Percentiles rank a stretch among this genome's conserved stretches.
Conservation (phyloP, 2,329 filamentous ascomycete genomes). For the Sporothrix brunneoviolacea region DNA sequence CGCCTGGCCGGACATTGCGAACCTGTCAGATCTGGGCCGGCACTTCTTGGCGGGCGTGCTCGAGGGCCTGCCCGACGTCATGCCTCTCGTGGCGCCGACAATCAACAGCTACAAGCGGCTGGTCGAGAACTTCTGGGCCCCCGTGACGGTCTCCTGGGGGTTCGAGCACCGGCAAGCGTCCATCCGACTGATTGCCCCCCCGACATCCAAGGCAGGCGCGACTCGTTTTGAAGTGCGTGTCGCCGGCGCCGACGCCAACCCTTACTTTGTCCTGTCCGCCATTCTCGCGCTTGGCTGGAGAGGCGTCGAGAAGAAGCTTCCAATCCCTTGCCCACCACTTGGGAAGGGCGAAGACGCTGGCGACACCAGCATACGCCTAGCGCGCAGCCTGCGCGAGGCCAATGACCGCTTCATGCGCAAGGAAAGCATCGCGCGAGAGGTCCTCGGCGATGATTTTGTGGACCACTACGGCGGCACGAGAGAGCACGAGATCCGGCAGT, state of each 20-base stretch:
- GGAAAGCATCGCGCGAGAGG: constrained; percentile 83
- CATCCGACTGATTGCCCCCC: constrained; percentile 82
- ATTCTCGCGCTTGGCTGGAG: constrained; percentile 85
- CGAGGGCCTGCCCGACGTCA: constrained; percentile 83
- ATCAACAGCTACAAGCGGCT: constrained; percentile 97
- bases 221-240: constrained; percentile 92
- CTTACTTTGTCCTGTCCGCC: constrained; percentile 78
- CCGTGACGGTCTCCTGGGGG: constrained; percentile 95
- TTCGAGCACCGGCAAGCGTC: constrained; percentile 90
- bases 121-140: constrained; percentile 98
- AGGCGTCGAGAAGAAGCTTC: constrained; percentile 85
- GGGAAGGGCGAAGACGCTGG: constrained; percentile 81
- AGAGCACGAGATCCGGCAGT: constrained; percentile 82
- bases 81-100: constrained; percentile 90
- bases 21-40: constrained; percentile 80
- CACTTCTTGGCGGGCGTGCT: constrained; percentile 91
- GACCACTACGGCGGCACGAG: constrained; percentile 91
- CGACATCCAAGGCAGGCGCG: constrained; percentile 74
- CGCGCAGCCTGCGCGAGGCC: constrained; percentile 80
- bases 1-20: constrained; percentile 65
- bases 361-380: constrained; percentile 61
- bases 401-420: constrained; percentile 68
- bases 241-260: constrained; percentile 88
- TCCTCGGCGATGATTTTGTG: constrained; percentile 91
- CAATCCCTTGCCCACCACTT: constrained; percentile 73